Base-by-base conservation (phyloP, 345 rosid genomes). In the Turnera subulata region DNA sequence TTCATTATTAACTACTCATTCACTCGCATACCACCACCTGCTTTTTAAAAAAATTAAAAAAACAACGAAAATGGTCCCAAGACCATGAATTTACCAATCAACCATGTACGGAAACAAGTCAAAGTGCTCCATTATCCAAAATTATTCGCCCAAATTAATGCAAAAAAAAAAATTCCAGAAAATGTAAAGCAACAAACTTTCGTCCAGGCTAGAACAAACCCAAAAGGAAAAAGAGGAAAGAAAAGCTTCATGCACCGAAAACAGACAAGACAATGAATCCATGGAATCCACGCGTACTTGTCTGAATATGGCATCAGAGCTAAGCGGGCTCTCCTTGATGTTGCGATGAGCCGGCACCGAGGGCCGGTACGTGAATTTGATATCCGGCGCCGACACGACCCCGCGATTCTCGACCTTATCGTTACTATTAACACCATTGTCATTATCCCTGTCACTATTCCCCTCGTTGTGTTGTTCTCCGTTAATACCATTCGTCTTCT, bases 281-380 rank as follows among this genome's bases (percentile, higher is more conserved):
- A 29, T 8, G 35, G 35, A 29, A 29, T 29, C 35, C 35, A 3
- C 8, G 8, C 50, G 3, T n/a, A 84, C 97, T 86, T 90, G 97
- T 65, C 77, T 80, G 74, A 90, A 90, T 58, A 90, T 87, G 22
- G 81, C 83, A 63, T 78, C 88, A 22, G 97, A 90, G 73, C 97
- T 90, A 11, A 90, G 90, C 46, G 97, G 95, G 67, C 97, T 90
- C 80, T 90, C 97, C 37, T 67, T 84, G 38, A 68, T 73, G 22
- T 65, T 63, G 59, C 81, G 77, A 70, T 90, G 97, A 53, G 97
- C 95, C 20, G 97, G 97, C 65, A 77, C 76, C 15, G 90, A 84
- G 6, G 97, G 85, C 50, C 97, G 73, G 63, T 74, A 84, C 24
- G 81, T 57, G 68, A 74, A 81, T 73, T 55, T 80, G 10, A 59